Evolutionary conservation across 2,329 filamentous ascomycete genomes (phyloP), one percentile per base, ranked within the genome.

Genomic region (Xylariaceae sp.): DNA sequence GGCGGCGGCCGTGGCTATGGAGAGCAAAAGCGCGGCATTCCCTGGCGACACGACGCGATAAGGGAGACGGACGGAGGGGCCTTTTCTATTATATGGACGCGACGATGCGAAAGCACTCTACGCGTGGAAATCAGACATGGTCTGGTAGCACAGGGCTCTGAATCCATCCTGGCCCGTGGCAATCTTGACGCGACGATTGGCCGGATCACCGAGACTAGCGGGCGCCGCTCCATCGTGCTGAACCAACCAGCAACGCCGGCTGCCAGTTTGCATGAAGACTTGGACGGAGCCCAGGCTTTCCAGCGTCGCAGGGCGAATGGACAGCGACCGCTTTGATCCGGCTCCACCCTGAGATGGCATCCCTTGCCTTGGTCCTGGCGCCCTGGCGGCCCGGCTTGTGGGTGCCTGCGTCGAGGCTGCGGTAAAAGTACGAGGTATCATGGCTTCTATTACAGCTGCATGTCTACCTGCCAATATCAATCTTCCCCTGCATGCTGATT

Each of bases 181-280:
- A 11, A 26, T 26, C 24, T 26, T 14, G 24, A 26, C 24, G 24
- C 24, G 24, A 26, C 24, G 24, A 26, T 26, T 26, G 24, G 24
- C n/a, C 21, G n/a, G 24, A 11, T 5, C n/a, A 11, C n/a, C 24
- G n/a, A 23, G 21, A 23, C 8, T 23, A n/a, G n/a, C n/a, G n/a
- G n/a, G n/a, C n/a, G n/a, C n/a, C n/a, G n/a, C n/a, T n/a, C n/a
- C n/a, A n/a, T n/a, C n/a, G n/a, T n/a, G n/a, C n/a, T n/a, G n/a
- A n/a, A n/a, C n/a, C n/a, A n/a, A n/a, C n/a, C n/a, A n/a, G n/a
- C n/a, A n/a, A n/a, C n/a, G n/a, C n/a, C n/a, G n/a, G n/a, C n/a
- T n/a, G n/a, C 21, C 21, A 23, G 8, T n/a, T n/a, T n/a, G 8
- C 21, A 23, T 23, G 21, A n/a, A 23, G 8, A 8, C 8, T 23